Conservation (phyloP, 2,329 filamentous ascomycete species). For the Stemphylium lycopersici region DNA sequence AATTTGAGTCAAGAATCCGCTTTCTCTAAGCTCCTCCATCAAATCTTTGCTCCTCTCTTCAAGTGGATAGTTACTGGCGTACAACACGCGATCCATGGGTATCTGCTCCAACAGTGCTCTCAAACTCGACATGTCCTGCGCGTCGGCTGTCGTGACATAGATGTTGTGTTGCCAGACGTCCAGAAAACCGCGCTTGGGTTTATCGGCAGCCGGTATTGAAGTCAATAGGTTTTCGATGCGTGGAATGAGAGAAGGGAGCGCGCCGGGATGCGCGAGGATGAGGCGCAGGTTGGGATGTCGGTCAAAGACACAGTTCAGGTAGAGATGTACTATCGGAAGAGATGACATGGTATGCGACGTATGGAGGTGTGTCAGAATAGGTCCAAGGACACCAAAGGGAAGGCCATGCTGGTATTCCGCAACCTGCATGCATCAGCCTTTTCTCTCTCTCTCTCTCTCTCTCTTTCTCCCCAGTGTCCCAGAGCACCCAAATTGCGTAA, state of each 20-base stretch:
- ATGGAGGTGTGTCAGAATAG: slow-evolving; percentile 30
- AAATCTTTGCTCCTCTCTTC: slow-evolving; percentile 57
- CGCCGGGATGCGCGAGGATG: slow-evolving; percentile 60
- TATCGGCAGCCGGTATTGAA: slow-evolving; percentile 26
- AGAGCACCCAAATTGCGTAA: too few relatives aligned
- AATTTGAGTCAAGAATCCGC: slow-evolving; percentile 57
- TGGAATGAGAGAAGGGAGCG: slow-evolving; percentile 62
- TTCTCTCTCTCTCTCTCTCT: background rate
- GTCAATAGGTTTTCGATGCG: slow-evolving; percentile 45
- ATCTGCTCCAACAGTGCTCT: slow-evolving; percentile 53
- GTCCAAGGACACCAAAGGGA: slow-evolving; percentile 15
- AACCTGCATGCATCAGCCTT: slow-evolving; percentile 12
- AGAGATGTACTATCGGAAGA: slow-evolving; percentile 58
- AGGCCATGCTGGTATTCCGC: slow-evolving; percentile 20
- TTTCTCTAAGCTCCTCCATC: slow-evolving; percentile 56
- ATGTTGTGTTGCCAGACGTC: slow-evolving; percentile 63
- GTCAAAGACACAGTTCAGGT: slow-evolving; percentile 62
- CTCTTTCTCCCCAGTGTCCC: background rate
- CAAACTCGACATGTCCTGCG: slow-evolving; percentile 58
- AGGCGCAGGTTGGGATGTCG: slow-evolving; percentile 61
- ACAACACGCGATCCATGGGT: slow-evolving; percentile 59
- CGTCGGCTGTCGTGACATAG: slow-evolving; percentile 64
- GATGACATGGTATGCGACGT: slow-evolving; percentile 61
- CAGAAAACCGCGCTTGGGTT: slow-evolving; percentile 46
- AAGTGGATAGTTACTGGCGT: slow-evolving; percentile 65